These are phyloP conservation scores for Sugiyamaella valdiviana DNA, from an alignment of 805 yeast species.

Conservation along the genomic window DNA sequence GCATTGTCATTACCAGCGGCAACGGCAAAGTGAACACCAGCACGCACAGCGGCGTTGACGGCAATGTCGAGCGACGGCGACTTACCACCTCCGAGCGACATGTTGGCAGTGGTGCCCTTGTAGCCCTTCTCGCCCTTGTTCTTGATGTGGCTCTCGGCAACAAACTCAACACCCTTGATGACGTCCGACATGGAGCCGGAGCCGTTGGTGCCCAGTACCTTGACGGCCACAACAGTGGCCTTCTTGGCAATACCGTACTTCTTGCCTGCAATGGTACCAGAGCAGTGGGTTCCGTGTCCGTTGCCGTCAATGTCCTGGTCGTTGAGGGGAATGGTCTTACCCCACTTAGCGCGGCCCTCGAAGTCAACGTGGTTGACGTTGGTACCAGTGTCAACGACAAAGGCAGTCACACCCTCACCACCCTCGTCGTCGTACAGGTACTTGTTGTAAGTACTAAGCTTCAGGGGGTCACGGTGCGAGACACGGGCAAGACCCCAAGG, in stretches of 20 bases:
- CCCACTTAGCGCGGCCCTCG: conserved; percentile 57
- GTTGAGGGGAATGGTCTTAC: conserved; percentile 46
- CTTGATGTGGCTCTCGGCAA: conserved; percentile 43
- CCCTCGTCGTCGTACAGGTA: conserved; percentile 55
- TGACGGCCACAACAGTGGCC: conserved; percentile 53
- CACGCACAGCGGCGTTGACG: conserved; percentile 51
- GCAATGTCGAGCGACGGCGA: conserved; percentile 52
- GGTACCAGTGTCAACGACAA: conserved; percentile 79
- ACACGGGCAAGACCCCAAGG: conserved; percentile 75
- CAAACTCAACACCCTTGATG: conserved; percentile 56
- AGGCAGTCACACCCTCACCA: conserved; percentile 63
- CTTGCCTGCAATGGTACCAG: conserved; percentile 56
- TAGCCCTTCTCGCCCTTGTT: conserved; percentile 39
- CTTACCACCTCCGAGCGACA: conserved; percentile 57
- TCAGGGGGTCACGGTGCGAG: conserved; percentile 57
- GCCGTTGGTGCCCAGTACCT: conserved; percentile 54
- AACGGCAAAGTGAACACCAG: conserved; percentile 54
- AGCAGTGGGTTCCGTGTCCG: conserved; percentile 65
- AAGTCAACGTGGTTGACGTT: conserved; percentile 47
- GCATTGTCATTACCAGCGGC: conserved; percentile 60
- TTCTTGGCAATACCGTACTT: conserved; percentile 58
- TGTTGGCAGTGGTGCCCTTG: conserved; percentile 57
- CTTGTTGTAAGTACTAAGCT: conserved; percentile 51
- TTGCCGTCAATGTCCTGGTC: conserved; percentile 47
- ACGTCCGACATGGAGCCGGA: conserved; percentile 57